A percentile compares a stretch with the other conserved stretches of the same genome.
Conservation (phyloP, 2,329 filamentous ascomycete genomes). For the Scedosporium dehoogii region DNA sequence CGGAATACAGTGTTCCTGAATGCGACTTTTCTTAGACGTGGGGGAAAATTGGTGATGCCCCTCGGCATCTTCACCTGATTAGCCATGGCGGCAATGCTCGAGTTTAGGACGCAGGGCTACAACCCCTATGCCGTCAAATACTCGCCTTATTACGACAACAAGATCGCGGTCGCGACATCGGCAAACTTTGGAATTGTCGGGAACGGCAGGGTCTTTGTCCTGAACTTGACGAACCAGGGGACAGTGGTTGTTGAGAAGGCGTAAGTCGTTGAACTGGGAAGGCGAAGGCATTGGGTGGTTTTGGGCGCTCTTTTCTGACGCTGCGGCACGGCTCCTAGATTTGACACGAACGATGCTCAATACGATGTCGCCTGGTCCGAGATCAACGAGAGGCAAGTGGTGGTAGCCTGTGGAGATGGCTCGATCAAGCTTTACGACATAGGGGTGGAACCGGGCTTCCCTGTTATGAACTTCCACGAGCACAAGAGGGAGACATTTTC, state of each 20-base stretch:
- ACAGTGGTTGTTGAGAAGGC: constrained; percentile 70
- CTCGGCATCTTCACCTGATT: not conserved
- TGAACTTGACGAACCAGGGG: constrained; percentile 73
- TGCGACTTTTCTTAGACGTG: not conserved
- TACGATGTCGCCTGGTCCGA: constrained; percentile 96
- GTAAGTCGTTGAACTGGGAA: constrained; percentile 31
- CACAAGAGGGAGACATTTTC: constrained; percentile 90
- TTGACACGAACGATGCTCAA: constrained; percentile 93
- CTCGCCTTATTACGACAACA: constrained; percentile 94
- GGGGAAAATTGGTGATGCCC: not conserved
- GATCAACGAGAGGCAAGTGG: constrained; percentile 87
- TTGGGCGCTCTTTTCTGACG: not conserved
- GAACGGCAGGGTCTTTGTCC: constrained; percentile 80
- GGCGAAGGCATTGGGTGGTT: too few relatives aligned
- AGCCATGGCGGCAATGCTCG: constrained; percentile 62
- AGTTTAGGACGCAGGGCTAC: constrained; percentile 86
- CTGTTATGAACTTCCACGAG: constrained; percentile 85
- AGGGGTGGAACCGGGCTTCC: constrained; percentile 62
- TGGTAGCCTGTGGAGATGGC: constrained; percentile 84
- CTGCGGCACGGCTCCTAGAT: constrained; percentile 39
- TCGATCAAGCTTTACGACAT: constrained; percentile 92
- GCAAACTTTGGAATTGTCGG: constrained; percentile 96
- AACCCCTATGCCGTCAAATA: constrained; percentile 98
- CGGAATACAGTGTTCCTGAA: not conserved
- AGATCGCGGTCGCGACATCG: constrained; percentile 81